Base-by-base conservation (phyloP, 1,284 basidiomycete species). In the Rhodotorula sp. region DNA sequence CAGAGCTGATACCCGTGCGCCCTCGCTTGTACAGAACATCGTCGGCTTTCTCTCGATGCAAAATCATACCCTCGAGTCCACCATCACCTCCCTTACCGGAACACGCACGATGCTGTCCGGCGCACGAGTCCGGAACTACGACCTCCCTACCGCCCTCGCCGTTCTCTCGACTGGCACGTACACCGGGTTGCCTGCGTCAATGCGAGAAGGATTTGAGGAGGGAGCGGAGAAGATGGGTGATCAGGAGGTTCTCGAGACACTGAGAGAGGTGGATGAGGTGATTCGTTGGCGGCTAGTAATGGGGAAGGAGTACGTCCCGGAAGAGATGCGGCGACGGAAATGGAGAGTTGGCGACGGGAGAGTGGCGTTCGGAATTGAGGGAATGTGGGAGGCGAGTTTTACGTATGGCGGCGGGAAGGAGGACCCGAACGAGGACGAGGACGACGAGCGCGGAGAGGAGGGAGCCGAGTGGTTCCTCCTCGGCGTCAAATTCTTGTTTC, bases 141-240 rank as follows among this genome's bases (percentile, higher is more conserved):
- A 95, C 78, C 83, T 94, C n/a, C 83, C 91, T 18, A 92, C 91
- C 1, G 92, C 92, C 26, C 82, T 94, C 60, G 89, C 92, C 74
- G 90, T 94, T 59, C 83, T 94, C 30, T 89, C 89, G 2, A 88
- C 87, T 24, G 92, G 92, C 2, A 87, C 89, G 40, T 94, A 94
- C 77, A 83, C 86, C 58, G 83, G 90, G 54, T 84, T 94, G 26
- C 92, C 92, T 15, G 84, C 86, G 18, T 84, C 68, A 56, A 48
- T 74, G 30, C 76, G 90, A 86, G 87, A 89, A 83, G 82, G 85
- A 66, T 84, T 91, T 71, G 82, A 89, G 66, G 85, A 87, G 10
- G 82, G 81, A n/a, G 82, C 84, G n/a, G 50, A 34, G 10, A 87
- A 86, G 5, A 80, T 94, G 68, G 85, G 85, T 18, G 87, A 91